Conservation (phyloP, 805 yeast genomes). For the Schwanniomyces sp. region DNA sequence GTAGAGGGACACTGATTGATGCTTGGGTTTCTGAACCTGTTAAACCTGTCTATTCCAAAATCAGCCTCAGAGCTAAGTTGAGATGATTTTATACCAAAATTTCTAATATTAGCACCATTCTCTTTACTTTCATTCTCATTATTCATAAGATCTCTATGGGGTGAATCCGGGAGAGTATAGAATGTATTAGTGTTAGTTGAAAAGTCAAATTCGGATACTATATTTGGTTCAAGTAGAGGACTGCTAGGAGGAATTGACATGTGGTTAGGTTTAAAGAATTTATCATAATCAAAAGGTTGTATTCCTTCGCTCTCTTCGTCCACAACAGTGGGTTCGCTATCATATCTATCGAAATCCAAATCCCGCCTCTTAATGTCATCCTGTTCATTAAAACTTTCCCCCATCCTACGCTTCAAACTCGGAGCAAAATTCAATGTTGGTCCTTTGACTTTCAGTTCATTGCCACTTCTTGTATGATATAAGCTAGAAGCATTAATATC, state of each 20-base stretch:
- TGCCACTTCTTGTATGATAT: constrained; percentile 16
- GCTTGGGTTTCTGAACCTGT: constrained; percentile 32
- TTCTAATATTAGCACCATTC: constrained; percentile 1
- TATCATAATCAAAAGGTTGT: constrained; percentile 1
- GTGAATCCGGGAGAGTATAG: constrained; percentile 27
- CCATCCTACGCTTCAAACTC: constrained; percentile 41
- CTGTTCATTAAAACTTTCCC: constrained; percentile 43
- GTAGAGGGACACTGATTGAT: constrained; percentile 30
- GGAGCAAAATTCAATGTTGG: constrained; percentile 25
- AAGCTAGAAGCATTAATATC: constrained; percentile 46
- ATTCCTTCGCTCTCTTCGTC: constrained; percentile 11
- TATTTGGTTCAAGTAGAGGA: constrained; percentile 35
- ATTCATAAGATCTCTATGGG: constrained; percentile 11
- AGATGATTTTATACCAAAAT: neutral
- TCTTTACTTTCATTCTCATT: neutral
- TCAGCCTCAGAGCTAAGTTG: constrained; percentile 38
- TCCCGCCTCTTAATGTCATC: constrained; percentile 39
- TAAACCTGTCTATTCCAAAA: constrained; percentile 53
- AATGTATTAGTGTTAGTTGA: constrained; percentile 18
- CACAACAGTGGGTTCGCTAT: constrained; percentile 11
- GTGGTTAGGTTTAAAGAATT: neutral
- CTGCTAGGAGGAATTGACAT: constrained; percentile 32
- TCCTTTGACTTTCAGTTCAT: constrained; percentile 6
- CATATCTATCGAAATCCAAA: constrained; percentile 14
- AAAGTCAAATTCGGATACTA: constrained; percentile 30